These are phyloP conservation scores for Myochromella boudieri DNA, from an alignment of 768 basidiomycete species.

Conservation along the genomic window DNA sequence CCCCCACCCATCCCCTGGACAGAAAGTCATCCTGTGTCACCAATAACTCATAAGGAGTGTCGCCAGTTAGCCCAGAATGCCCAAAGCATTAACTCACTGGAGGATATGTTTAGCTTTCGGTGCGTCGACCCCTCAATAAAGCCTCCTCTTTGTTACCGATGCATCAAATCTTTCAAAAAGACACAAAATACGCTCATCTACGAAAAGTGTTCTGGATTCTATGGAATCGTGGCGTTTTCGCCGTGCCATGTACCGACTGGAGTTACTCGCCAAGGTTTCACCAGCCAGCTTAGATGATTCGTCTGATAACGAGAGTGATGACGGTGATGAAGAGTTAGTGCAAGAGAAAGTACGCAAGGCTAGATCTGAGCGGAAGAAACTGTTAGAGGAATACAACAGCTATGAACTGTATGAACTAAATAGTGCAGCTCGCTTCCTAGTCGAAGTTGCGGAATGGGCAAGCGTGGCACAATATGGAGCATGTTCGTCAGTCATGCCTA, in stretches of 20 bases:
- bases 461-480: not conserved
- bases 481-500: slow-evolving; percentile 1
- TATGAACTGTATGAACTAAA: slow-evolving; percentile 15
- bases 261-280: slow-evolving; percentile 15
- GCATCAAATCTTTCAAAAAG: slow-evolving; percentile 22
- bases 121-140: slow-evolving; percentile 13
- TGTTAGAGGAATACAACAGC: slow-evolving; percentile 9
- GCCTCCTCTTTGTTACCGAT: not conserved
- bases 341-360: not conserved
- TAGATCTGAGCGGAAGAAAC: slow-evolving; percentile 8
- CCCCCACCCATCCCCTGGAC: slow-evolving; percentile 6
- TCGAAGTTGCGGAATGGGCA: slow-evolving; percentile 12
- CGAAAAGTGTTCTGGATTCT: slow-evolving; percentile 25
- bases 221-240: slow-evolving; percentile 29
- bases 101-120: slow-evolving; percentile 41
- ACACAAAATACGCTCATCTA: slow-evolving; percentile 34
- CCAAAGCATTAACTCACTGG: slow-evolving; percentile 25
- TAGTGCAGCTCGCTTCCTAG: slow-evolving; percentile 15
- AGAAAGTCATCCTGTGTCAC: slow-evolving; percentile 14
- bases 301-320: not conserved
- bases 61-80: slow-evolving; percentile 23
- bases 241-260: slow-evolving; percentile 18
- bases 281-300: not conserved
- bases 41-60: slow-evolving; percentile 21
- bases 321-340: slow-evolving; percentile 8